A percentile compares a stretch with the other conserved stretches of the same genome.
Conservation (phyloP, 345 rosid genomes). For the Eucalyptus camaldulensis region DNA sequence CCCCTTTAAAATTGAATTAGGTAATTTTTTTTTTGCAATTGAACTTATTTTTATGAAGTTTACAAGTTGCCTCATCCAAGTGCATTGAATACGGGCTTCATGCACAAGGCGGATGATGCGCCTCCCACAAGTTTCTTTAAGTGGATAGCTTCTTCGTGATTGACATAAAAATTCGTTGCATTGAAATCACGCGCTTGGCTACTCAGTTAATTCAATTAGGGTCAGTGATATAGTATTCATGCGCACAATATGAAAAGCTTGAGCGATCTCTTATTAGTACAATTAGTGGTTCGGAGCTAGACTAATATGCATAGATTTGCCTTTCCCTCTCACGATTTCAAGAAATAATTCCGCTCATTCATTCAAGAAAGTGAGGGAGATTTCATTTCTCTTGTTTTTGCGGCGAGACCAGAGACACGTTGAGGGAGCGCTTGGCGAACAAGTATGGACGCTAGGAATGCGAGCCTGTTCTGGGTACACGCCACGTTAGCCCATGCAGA, state of each 20-base stretch:
- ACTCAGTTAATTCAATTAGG: not conserved
- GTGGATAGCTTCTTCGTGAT: not conserved
- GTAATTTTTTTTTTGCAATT: too few relatives aligned
- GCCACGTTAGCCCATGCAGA: not conserved
- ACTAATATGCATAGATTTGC: not conserved
- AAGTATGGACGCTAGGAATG: not conserved
- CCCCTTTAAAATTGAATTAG: too few relatives aligned
- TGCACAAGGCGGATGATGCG: not conserved
- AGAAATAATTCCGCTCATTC: not conserved
- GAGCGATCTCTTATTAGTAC: not conserved
- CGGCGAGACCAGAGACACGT: not conserved
- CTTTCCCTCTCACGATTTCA: not conserved
- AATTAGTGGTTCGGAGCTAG: not conserved
- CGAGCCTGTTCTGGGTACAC: not conserved
- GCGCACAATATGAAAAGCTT: not conserved
- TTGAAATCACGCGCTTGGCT: not conserved
- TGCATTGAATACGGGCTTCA: not conserved
- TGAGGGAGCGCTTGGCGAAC: not conserved
- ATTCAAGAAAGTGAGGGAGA: not conserved
- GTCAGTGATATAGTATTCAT: not conserved
- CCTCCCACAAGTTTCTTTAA: not conserved
- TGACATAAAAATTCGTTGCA: not conserved
- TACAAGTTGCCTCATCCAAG: not conserved
- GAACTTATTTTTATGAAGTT: too few relatives aligned
- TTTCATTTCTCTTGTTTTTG: not conserved